A percentile compares a stretch with the other conserved stretches of the same genome.
Evolutionary conservation across 495 filamentous ascomycete species (phyloP).

Genomic region (Aspergillus kassunensis): DNA sequence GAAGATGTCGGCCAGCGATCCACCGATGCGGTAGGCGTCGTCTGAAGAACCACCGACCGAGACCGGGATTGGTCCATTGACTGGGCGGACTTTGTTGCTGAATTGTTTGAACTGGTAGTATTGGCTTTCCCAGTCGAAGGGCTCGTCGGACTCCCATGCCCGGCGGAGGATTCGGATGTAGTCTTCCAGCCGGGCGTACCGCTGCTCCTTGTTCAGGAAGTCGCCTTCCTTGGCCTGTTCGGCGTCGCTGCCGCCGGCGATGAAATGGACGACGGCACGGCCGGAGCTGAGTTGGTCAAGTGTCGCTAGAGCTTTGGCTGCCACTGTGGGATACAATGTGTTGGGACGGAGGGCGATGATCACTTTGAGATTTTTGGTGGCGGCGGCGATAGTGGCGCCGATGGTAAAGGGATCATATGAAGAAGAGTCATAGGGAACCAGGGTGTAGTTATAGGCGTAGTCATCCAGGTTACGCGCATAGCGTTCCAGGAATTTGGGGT

Average conservation of each 20-base stretch:
- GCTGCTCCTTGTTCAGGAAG: slow-evolving; percentile 49
- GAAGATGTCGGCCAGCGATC: slow-evolving; percentile 51
- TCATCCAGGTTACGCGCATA: slow-evolving; percentile 51
- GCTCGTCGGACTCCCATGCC: slow-evolving; percentile 47
- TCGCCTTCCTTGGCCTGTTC: slow-evolving; percentile 53
- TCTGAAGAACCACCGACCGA: slow-evolving; percentile 52
- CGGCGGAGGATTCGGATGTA: slow-evolving; percentile 51
- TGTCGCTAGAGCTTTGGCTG: slow-evolving; percentile 52
- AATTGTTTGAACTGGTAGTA: slow-evolving; percentile 52
- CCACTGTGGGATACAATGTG: slow-evolving; percentile 52
- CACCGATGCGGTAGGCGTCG: slow-evolving; percentile 51
- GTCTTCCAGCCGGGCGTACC: slow-evolving; percentile 49
- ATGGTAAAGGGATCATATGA: slow-evolving; percentile 49
- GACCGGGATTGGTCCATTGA: slow-evolving; percentile 46
- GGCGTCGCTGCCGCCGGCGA: slow-evolving; percentile 50
- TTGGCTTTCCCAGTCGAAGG: slow-evolving; percentile 51
- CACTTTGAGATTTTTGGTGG: slow-evolving; percentile 50
- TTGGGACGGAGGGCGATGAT: slow-evolving; percentile 56
- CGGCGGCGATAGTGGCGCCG: slow-evolving; percentile 47
- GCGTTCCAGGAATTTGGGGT: slow-evolving; percentile 42
- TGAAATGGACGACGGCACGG: slow-evolving; percentile 52
- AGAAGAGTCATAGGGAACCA: slow-evolving; percentile 50
- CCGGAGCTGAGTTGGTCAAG: slow-evolving; percentile 49
- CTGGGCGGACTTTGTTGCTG: slow-evolving; percentile 44
- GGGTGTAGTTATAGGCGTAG: slow-evolving; percentile 51